phyloP scores from a whole-genome alignment of 805 yeast genomes.

The Jamesozyma lodderae region DNA sequence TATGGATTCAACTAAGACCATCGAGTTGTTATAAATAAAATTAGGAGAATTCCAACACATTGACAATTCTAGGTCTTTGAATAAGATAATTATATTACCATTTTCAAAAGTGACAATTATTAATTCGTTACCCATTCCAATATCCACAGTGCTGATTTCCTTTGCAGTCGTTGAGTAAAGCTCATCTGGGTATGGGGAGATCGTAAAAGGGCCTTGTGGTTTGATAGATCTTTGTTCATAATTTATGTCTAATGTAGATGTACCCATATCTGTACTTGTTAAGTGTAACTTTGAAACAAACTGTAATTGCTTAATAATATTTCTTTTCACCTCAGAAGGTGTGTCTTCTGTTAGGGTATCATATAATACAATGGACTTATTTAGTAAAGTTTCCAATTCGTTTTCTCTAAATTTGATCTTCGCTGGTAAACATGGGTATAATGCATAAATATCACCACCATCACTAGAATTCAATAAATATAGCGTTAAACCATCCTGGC shows the following conservation, averaged over 20 bases:
- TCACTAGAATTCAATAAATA: constrained; percentile 41
- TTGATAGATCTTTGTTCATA: constrained; percentile 8
- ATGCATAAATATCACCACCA: constrained; percentile 46
- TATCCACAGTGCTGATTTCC: constrained; percentile 25
- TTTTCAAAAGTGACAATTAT: constrained; percentile 21
- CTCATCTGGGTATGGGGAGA: constrained; percentile 46
- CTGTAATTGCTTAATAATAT: constrained; percentile 31
- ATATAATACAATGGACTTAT: constrained; percentile 22
- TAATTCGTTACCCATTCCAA: constrained; percentile 21
- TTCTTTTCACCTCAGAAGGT: constrained; percentile 14
- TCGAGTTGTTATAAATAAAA: constrained; percentile 20
- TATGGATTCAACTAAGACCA: constrained; percentile 17
- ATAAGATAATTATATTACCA: constrained; percentile 25
- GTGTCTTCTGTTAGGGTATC: constrained; percentile 12
- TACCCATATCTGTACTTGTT: constrained; percentile 10
- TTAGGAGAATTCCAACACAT: constrained; percentile 33
- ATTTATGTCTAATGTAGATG: constrained; percentile 12
- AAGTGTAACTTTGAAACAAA: constrained; percentile 30
- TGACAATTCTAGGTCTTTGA: constrained; percentile 27
- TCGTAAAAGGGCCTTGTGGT: constrained; percentile 46
- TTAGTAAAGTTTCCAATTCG: constrained; percentile 27
- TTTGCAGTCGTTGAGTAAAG: constrained; percentile 41
- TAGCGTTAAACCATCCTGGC: constrained; percentile 42
- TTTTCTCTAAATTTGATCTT: constrained; percentile 7
- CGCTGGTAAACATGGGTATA: constrained; percentile 57